These are phyloP conservation scores for Beauveria varroae DNA, from an alignment of 2,329 filamentous ascomycete genomes.

Conservation along the genomic window DNA sequence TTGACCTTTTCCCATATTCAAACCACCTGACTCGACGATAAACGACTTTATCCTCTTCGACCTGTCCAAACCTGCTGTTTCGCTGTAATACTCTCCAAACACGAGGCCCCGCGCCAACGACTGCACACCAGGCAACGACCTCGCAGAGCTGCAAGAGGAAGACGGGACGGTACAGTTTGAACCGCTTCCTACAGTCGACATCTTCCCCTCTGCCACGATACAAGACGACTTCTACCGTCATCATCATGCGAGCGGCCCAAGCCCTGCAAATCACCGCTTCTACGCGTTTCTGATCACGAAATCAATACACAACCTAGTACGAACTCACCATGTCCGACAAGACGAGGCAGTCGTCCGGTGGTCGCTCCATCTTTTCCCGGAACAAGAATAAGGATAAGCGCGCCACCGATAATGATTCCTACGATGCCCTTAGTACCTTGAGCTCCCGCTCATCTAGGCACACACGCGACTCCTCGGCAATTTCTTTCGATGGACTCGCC, in stretches of 20 bases:
- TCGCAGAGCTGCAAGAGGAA: background rate
- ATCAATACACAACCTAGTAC: background rate
- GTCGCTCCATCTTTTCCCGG: slow-evolving; percentile 80
- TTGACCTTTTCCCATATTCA: background rate
- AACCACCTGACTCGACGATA: slow-evolving; percentile 3
- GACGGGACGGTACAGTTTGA: background rate
- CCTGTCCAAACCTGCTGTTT: background rate
- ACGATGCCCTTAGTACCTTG: slow-evolving; percentile 52
- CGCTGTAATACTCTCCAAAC: background rate
- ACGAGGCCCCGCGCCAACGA: background rate
- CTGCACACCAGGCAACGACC: background rate
- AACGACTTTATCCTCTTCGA: background rate
- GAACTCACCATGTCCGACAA: slow-evolving; percentile 59
- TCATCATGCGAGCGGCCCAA: slow-evolving; percentile 34
- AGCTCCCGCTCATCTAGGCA: slow-evolving; percentile 68
- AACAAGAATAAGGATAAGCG: slow-evolving; percentile 71
- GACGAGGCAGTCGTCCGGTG: slow-evolving; percentile 68
- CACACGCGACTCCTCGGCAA: slow-evolving; percentile 62
- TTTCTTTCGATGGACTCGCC: slow-evolving; percentile 62
- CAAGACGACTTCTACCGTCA: slow-evolving; percentile 10
- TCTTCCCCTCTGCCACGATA: slow-evolving; percentile 2
- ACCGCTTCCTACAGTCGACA: background rate
- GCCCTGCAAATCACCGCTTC: slow-evolving; percentile 27
- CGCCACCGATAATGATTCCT: slow-evolving; percentile 53
- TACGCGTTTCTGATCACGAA: slow-evolving; percentile 21